Percentiles rank a stretch among this genome's conserved stretches.
phyloP scores from a whole-genome alignment of 352 stramenopile species.

The Globisporangium takayamanum region DNA sequence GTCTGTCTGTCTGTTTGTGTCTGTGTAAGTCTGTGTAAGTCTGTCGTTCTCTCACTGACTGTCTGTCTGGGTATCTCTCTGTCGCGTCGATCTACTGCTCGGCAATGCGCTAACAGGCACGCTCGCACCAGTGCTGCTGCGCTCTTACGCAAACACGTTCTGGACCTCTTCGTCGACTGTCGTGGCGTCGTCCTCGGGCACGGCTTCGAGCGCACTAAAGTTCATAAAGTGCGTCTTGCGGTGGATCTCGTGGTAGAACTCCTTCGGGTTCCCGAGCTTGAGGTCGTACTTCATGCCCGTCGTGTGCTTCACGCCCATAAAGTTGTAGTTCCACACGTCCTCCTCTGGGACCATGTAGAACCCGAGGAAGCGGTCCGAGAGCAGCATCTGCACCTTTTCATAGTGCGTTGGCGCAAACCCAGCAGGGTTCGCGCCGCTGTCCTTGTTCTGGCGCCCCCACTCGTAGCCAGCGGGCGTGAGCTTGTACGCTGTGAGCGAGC shows the following conservation, averaged over 20 bases:
- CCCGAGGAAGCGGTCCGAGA: constrained; percentile 98
- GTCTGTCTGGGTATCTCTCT: no score
- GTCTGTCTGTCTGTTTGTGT: no score
- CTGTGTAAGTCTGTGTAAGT: no score
- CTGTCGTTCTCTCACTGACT: no score
- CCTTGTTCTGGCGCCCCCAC: constrained; percentile 98
- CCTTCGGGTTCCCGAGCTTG: constrained; percentile 97
- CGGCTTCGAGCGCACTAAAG: constrained; percentile 96
- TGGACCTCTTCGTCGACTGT: constrained; percentile 91
- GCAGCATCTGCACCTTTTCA: constrained; percentile 99
- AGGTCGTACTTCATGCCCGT: constrained; percentile 97
- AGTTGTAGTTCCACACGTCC: constrained; percentile 99
- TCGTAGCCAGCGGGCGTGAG: constrained; percentile 95
- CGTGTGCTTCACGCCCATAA: constrained; percentile 98
- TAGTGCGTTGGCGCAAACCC: constrained; percentile 97
- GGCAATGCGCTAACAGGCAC: no score
- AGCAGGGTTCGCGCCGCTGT: constrained; percentile 91
- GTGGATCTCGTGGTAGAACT: constrained; percentile 99
- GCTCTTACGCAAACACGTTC: constrained; percentile 64
- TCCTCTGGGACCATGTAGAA: constrained; percentile 99
- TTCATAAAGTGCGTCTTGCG: constrained; percentile 99
- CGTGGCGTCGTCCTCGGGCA: constrained; percentile 78
- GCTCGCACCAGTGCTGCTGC: neutral
- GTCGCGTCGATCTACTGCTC: neutral
- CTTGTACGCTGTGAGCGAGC: constrained; percentile 98